These are phyloP conservation scores for Suillus subalutaceus DNA, from an alignment of 768 basidiomycete species.

Conservation along the genomic window DNA sequence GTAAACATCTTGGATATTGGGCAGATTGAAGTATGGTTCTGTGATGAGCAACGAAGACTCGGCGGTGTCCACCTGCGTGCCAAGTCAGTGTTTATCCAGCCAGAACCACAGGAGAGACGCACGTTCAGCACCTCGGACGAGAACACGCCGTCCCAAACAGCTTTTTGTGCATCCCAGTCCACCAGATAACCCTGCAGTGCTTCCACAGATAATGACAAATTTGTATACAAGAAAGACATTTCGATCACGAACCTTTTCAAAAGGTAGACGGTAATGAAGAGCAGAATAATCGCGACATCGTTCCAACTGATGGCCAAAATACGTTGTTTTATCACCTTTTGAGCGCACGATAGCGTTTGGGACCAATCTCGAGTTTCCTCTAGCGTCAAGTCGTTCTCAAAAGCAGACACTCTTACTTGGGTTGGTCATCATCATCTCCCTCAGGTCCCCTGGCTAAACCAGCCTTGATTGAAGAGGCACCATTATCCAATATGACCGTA, in stretches of 20 bases:
- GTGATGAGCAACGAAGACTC: conserved; percentile 82
- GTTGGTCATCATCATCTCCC: conserved; percentile 26
- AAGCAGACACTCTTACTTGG: conserved; percentile 22
- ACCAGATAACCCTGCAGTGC: conserved; percentile 79
- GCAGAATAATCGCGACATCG: conserved; percentile 80
- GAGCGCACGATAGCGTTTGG: conserved; percentile 85
- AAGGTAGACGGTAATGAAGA: conserved; percentile 80
- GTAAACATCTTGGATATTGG: conserved; percentile 89
- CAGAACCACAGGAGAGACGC: conserved; percentile 21
- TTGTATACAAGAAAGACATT: conserved; percentile 2
- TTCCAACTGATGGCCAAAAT: conserved; percentile 84
- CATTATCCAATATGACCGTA: conserved; percentile 84
- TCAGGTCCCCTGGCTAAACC: conserved; percentile 48
- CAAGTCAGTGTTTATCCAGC: conserved; percentile 16
- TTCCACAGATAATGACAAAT: conserved; percentile 22
- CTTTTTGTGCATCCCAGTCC: conserved; percentile 96
- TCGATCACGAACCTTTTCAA: conserved; percentile 71
- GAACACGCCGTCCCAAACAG: conserved; percentile 91
- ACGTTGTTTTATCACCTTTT: conserved; percentile 80
- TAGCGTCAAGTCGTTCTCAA: conserved; percentile 11
- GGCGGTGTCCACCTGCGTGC: conserved; percentile 66
- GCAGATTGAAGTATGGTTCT: conserved; percentile 93
- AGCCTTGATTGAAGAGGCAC: conserved; percentile 80
- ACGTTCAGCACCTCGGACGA: conserved; percentile 71
- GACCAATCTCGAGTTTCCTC: conserved; percentile 51